Conservation (phyloP, 306 rosid species). For the Ormosia emarginata region DNA sequence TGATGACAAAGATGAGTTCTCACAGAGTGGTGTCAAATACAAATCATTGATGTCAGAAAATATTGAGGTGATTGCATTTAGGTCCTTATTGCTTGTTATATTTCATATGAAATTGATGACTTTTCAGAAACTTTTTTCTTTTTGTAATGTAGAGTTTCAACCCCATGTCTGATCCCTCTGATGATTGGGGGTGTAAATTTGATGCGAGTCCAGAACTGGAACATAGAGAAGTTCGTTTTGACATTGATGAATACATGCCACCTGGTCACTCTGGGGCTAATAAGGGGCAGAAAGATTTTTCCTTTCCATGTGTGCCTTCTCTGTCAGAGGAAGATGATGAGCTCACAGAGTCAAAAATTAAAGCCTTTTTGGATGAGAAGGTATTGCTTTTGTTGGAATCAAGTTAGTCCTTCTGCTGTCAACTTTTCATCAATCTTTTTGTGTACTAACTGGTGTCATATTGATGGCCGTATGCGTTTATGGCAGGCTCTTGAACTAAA, state of each 20-base stretch:
- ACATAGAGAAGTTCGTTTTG: constrained; percentile 36
- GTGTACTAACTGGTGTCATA: constrained; percentile 17
- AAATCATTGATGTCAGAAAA: constrained; percentile 42
- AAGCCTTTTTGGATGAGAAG: constrained; percentile 93
- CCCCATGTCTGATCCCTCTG: constrained; percentile 88
- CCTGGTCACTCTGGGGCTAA: constrained; percentile 38
- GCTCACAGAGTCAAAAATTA: constrained; percentile 89
- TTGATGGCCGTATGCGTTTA: constrained; percentile 21
- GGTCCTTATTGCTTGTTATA: constrained; percentile 1
- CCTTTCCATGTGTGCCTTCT: constrained; percentile 65
- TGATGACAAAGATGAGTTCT: constrained; percentile 61
- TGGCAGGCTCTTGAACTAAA: constrained; percentile 91
- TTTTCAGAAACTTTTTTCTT: constrained; percentile 15
- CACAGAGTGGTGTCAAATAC: constrained; percentile 37
- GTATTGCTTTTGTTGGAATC: constrained; percentile 39
- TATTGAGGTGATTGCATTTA: constrained; percentile 53
- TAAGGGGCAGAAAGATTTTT: constrained; percentile 54
- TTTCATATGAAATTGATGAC: constrained; percentile 1
- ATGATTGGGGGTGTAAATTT: constrained; percentile 70
- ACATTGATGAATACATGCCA: constrained; percentile 37
- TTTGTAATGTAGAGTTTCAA: constrained; percentile 68
- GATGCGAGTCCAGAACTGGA: constrained; percentile 52
- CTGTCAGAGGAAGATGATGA: constrained; percentile 90
- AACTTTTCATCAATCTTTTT: constrained; percentile 1
- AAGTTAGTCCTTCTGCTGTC: not conserved